A percentile compares a stretch with the other conserved stretches of the same genome.
Conservation (phyloP, 805 yeast genomes). For the Sugiyamaella marilandica region DNA sequence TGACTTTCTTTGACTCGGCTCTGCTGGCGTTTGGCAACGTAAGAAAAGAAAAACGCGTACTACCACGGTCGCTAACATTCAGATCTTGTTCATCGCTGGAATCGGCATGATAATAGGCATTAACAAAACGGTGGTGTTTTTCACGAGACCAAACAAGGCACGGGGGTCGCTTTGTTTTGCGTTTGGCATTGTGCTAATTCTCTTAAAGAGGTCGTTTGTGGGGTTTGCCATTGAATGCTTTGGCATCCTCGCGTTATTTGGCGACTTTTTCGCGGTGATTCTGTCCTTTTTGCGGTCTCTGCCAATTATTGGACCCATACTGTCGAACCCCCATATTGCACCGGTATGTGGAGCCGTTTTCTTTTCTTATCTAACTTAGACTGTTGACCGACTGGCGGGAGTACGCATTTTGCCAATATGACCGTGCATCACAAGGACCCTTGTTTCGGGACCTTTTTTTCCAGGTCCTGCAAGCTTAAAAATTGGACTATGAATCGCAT, state of each 20-base stretch:
- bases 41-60: conserved; percentile 12
- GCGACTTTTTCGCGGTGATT: conserved; percentile 87
- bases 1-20: conserved; percentile 84
- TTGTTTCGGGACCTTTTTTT: too few species aligned
- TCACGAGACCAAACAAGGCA: conserved; percentile 79
- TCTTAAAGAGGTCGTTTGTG: conserved; percentile 68
- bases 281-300: conserved; percentile 80
- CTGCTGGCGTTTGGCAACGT: conserved; percentile 85
- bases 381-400: conserved; percentile 58
- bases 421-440: conserved; percentile 2
- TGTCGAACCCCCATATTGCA: conserved; percentile 76
- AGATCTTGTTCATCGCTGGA: conserved; percentile 70
- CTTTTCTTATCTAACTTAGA: conserved; percentile 19
- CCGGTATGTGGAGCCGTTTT: conserved; percentile 42
- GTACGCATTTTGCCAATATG: conserved; percentile 63
- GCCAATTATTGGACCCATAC: conserved; percentile 81
- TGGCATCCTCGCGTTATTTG: conserved; percentile 89
- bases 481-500: too few species aligned
- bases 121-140: conserved; percentile 73
- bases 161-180: conserved; percentile 80
- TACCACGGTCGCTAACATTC: background rate
- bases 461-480: too few species aligned
- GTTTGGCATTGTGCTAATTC: conserved; percentile 69
- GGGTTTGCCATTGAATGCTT: conserved; percentile 83
- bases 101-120: conserved; percentile 82